A percentile compares a stretch with the other conserved stretches of the same genome.
These are phyloP conservation scores for Candida tetrigidarum DNA, from an alignment of 1,139 yeast species.

Conservation along the genomic window DNA sequence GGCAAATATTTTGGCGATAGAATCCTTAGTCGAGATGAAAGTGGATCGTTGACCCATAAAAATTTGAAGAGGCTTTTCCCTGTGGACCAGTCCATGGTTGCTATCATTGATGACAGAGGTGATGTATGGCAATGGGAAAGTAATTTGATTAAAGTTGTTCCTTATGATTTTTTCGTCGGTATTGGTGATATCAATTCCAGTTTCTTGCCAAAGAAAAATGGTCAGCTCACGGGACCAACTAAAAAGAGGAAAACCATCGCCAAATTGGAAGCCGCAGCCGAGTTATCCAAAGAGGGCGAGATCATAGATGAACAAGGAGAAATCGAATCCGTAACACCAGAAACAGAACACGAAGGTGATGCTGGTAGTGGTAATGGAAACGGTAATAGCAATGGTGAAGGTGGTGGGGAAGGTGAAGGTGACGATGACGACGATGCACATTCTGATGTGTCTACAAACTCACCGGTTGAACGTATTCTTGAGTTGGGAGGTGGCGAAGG, in stretches of 20 bases:
- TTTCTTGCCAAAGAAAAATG: constrained; percentile 81
- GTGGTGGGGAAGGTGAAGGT: constrained; percentile 14
- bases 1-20: constrained; percentile 89
- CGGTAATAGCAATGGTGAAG: background rate
- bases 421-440: constrained; percentile 10
- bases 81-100: constrained; percentile 96
- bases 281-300: constrained; percentile 17
- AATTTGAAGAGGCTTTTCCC: constrained; percentile 90
- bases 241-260: constrained; percentile 63
- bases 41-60: constrained; percentile 91
- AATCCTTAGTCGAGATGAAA: constrained; percentile 90
- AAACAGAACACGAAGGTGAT: constrained; percentile 12
- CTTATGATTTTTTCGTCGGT: constrained; percentile 95
- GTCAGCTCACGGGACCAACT: constrained; percentile 70
- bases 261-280: constrained; percentile 42
- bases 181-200: constrained; percentile 97
- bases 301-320: constrained; percentile 23
- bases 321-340: constrained; percentile 16
- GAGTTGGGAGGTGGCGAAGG: constrained; percentile 55
- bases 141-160: constrained; percentile 88
- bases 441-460: constrained; percentile 16
- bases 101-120: constrained; percentile 95
- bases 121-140: constrained; percentile 99
- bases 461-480: constrained; percentile 55
- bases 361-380: too few relatives aligned